Evolutionary conservation across 768 basidiomycete species (phyloP).

Genomic region (Kwoniella sp.): DNA sequence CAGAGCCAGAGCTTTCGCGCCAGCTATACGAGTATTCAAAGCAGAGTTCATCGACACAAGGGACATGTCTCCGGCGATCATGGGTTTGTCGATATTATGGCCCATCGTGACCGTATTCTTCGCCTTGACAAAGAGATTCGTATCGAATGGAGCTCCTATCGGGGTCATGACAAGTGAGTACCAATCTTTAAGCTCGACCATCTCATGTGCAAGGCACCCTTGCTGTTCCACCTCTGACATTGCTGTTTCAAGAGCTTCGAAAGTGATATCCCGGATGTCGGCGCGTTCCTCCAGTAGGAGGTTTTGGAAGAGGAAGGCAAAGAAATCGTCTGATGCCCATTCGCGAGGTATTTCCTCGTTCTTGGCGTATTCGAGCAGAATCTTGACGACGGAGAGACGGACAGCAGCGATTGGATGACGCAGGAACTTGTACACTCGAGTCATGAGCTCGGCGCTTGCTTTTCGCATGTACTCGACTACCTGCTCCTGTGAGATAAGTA

Average conservation of each 20-base stretch:
- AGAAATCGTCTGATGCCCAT: slow-evolving; percentile 77
- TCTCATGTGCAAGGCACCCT: slow-evolving; percentile 27
- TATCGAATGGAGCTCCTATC: slow-evolving; percentile 75
- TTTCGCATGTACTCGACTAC: slow-evolving; percentile 72
- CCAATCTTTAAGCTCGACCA: slow-evolving; percentile 64
- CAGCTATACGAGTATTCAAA: slow-evolving; percentile 75
- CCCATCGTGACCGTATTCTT: slow-evolving; percentile 59
- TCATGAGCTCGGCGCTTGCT: slow-evolving; percentile 56
- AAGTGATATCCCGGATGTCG: slow-evolving; percentile 76
- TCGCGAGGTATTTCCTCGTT: slow-evolving; percentile 70
- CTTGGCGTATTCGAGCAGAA: slow-evolving; percentile 80
- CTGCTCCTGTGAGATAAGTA: slow-evolving; percentile 74
- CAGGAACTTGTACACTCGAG: slow-evolving; percentile 91
- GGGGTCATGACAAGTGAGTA: slow-evolving; percentile 87
- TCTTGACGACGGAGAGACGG: slow-evolving; percentile 87
- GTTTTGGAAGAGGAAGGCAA: slow-evolving; percentile 89
- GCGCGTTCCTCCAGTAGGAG: slow-evolving; percentile 84
- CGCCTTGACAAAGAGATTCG: slow-evolving; percentile 66
- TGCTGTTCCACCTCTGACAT: slow-evolving; percentile 63
- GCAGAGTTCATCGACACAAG: slow-evolving; percentile 76
- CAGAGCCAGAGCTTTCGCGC: slow-evolving; percentile 72
- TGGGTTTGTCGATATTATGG: slow-evolving; percentile 95
- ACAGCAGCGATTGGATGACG: slow-evolving; percentile 94
- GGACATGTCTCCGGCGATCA: slow-evolving; percentile 85
- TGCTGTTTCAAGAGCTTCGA: slow-evolving; percentile 73